A percentile compares a stretch with the other conserved stretches of the same genome.
These are phyloP conservation scores for Yamadazyma olivae DNA, from an alignment of 805 yeast genomes.

Conservation along the genomic window DNA sequence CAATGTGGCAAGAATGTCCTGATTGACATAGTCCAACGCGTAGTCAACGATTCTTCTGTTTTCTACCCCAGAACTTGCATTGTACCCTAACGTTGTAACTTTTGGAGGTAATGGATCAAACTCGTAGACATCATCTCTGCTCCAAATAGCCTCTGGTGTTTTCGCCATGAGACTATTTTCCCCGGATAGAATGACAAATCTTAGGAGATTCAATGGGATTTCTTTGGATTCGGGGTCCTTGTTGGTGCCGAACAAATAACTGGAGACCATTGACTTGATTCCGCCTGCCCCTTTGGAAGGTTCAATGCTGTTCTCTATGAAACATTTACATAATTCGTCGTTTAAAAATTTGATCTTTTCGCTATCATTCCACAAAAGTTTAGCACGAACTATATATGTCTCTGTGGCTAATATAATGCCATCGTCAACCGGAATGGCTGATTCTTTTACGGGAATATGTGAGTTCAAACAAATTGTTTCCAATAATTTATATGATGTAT, in stretches of 20 bases:
- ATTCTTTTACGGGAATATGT: constrained; percentile 18
- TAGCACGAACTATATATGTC: constrained; percentile 58
- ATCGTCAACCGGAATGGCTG: constrained; percentile 19
- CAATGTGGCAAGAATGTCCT: constrained; percentile 42
- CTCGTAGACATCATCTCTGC: constrained; percentile 58
- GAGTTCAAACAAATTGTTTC: constrained; percentile 41
- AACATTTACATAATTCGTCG: constrained; percentile 32
- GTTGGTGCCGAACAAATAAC: constrained; percentile 10
- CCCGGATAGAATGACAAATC: constrained; percentile 69
- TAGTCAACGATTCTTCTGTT: constrained; percentile 22
- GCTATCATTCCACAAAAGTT: constrained; percentile 51
- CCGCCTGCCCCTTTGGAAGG: constrained; percentile 1
- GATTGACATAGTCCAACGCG: constrained; percentile 45
- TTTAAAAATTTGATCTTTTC: constrained; percentile 46
- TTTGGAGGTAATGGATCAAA: constrained; percentile 72
- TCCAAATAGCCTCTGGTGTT: constrained; percentile 62
- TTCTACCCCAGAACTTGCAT: constrained; percentile 30
- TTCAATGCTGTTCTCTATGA: constrained; percentile 5
- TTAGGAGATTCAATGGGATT: constrained; percentile 60
- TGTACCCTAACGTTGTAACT: constrained; percentile 27
- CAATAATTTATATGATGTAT: constrained; percentile 49
- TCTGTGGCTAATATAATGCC: constrained; percentile 45
- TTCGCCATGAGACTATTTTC: constrained; percentile 70
- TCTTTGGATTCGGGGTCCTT: constrained; percentile 11
- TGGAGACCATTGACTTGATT: constrained; percentile 13